A percentile compares a stretch with the other conserved stretches of the same genome.
These are phyloP conservation scores for Jaminaea rosea DNA, from an alignment of 1,284 basidiomycete species.

Conservation along the genomic window DNA sequence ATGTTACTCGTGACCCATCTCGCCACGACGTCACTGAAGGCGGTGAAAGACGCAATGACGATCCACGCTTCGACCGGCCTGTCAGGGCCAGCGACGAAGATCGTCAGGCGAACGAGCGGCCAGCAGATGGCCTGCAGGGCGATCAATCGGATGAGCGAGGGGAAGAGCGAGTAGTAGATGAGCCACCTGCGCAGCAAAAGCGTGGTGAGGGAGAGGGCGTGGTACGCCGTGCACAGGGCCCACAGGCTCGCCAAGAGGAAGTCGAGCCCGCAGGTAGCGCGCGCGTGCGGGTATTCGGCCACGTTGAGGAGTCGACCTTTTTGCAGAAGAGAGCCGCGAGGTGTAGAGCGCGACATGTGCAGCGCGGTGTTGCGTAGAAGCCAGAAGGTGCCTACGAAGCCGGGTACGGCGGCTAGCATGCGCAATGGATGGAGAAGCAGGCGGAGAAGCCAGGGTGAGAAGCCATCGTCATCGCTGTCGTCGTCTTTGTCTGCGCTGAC, in stretches of 20 bases:
- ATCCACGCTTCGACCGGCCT: conserved; percentile 70
- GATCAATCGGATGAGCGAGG: conserved; percentile 70
- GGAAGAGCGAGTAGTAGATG: conserved; percentile 65
- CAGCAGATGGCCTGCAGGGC: conserved; percentile 75
- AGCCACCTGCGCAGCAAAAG: conserved; percentile 71
- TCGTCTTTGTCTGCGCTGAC: too few species aligned
- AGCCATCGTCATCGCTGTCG: neutral
- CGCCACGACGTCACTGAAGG: conserved; percentile 34
- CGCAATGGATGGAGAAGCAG: conserved; percentile 32
- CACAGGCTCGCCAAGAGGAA: conserved; percentile 33
- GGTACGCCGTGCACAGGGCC: conserved; percentile 63
- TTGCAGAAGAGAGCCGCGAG: neutral
- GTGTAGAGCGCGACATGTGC: neutral
- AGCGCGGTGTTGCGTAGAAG: conserved; percentile 25
- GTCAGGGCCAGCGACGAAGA: conserved; percentile 58
- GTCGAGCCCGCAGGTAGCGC: conserved; percentile 23
- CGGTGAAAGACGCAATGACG: conserved; percentile 67
- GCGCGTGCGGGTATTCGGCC: too few species aligned
- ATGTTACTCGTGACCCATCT: conserved; percentile 46
- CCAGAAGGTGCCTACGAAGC: conserved; percentile 38
- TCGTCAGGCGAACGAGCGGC: conserved; percentile 71
- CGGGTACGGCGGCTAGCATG: conserved; percentile 41
- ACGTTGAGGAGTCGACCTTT: neutral
- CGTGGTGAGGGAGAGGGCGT: conserved; percentile 68
- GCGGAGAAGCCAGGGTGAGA: neutral